A percentile compares a stretch with the other conserved stretches of the same genome.
These are phyloP conservation scores for Bryoerythrophyllum caledonicum DNA, from an alignment of 225 moss, liverwort and hornwort genomes.

Conservation along the genomic window DNA sequence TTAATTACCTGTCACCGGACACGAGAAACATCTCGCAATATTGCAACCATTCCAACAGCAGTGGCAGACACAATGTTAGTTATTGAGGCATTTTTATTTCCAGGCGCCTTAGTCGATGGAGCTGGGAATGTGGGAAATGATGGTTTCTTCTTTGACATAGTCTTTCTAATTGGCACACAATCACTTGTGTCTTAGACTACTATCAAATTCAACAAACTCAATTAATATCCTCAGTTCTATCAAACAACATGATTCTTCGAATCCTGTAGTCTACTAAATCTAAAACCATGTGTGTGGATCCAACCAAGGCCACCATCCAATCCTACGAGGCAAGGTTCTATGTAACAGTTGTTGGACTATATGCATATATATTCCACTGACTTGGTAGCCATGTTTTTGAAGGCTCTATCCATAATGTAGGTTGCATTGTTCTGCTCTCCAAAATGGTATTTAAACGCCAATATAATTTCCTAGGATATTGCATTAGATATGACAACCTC, in stretches of 20 bases:
- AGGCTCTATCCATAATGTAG: not conserved
- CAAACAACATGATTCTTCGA: not conserved
- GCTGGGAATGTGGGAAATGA: too few species aligned
- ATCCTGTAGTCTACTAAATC: too few species aligned
- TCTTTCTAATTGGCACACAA: not conserved
- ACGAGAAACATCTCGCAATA: too few species aligned
- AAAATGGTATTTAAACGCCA: not conserved
- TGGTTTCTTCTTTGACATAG: too few species aligned
- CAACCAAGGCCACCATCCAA: not conserved
- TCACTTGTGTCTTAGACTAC: not conserved
- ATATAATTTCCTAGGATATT: not conserved
- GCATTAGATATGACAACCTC: not conserved
- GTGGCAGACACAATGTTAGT: too few species aligned
- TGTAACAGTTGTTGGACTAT: too few species aligned
- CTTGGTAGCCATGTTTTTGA: not conserved
- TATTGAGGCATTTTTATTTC: too few species aligned
- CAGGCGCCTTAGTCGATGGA: too few species aligned
- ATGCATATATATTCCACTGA: not conserved
- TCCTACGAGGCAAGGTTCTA: too few species aligned
- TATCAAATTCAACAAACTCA: not conserved
- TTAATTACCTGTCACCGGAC: too few species aligned
- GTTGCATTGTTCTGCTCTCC: not conserved
- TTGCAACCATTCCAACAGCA: too few species aligned
- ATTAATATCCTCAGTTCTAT: rapidly evolving
- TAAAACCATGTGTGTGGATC: not conserved